Base-by-base conservation (phyloP, 768 basidiomycete genomes). In the Boletellus emodensis region DNA sequence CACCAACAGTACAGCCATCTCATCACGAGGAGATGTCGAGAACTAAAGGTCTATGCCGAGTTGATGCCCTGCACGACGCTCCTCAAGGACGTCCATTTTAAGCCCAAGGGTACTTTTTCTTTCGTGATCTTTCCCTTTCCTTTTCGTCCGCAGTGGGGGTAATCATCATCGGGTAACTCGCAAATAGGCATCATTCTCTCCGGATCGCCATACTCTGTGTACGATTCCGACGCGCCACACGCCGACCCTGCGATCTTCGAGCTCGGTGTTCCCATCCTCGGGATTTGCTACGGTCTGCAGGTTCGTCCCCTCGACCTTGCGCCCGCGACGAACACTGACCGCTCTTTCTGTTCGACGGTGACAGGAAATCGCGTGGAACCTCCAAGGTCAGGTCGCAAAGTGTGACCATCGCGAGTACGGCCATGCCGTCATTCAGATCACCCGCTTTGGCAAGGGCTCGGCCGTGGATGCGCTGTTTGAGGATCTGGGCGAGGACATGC, bases 151-250 rank as follows among this genome's bases (percentile, higher is more conserved):
- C 17, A 6, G 24, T 7, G 24, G 24, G 24, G 24, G 24, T 26
- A 26, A 26, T 26, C 24, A 26, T 7, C 24, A 17, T 46, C 7
- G 28, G 18, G 11, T 9, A 13, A 20, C 30, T 40, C 17, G 14
- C 10, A 12, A 30, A 7, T 54, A 87, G 95, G 95, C 50, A 87
- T 99, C 67, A 97, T 98, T 61, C 79, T 99, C 35, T 97, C 94
- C 35, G 96, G 96, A 38, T 97, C 96, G 1, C 96, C 96, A 0
- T 98, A 95, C 72, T 98, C 95, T 30, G 96, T 98, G 17, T 98
- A 97, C 69, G 96, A 94, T 56, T 69, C 79, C 26, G 94, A 84
- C 55, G 85, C 96, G 5, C 95, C 96, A 20, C 93, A 94, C 55
- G 94, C 92, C 30, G 95, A 99, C 70, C 90, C 93, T 15, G 87